Evolutionary conservation across 768 basidiomycete species (phyloP).

Genomic region (Pleurotus tuber-regium): DNA sequence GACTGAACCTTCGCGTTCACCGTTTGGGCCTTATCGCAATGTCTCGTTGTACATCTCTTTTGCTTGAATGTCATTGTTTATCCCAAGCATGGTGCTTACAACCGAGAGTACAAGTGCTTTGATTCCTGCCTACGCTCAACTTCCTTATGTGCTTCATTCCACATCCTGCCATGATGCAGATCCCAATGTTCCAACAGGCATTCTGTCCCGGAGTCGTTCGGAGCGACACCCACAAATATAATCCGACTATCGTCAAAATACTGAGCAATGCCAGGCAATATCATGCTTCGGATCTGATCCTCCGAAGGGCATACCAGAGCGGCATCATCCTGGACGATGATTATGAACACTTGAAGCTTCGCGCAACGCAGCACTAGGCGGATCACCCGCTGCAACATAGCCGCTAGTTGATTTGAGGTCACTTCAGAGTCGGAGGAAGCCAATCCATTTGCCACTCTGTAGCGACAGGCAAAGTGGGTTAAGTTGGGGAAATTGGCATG

Average conservation of each 20-base stretch:
- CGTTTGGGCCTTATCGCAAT: conserved; percentile 79
- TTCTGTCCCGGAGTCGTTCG: background rate
- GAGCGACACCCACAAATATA: background rate
- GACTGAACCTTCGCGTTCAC: conserved; percentile 62
- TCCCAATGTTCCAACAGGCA: background rate
- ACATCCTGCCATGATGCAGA: background rate
- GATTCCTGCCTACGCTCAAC: background rate
- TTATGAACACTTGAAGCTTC: background rate
- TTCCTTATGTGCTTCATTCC: background rate
- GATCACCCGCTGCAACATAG: background rate
- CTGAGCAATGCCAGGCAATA: background rate
- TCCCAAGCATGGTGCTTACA: background rate
- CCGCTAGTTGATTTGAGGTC: background rate
- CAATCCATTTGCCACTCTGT: background rate
- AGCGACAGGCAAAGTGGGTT: conserved; percentile 7
- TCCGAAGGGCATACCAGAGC: background rate
- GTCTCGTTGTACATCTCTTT: conserved; percentile 78
- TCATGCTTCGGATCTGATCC: background rate
- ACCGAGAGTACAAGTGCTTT: conserved; percentile 3
- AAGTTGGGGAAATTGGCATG: background rate
- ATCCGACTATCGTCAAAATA: background rate
- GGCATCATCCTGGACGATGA: conserved; percentile 5
- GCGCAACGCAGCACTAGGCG: background rate
- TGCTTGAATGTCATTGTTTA: conserved; percentile 16
- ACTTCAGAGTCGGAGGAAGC: background rate